Base-by-base conservation (phyloP, 2,329 filamentous ascomycete species). In the Penicillium nordicum region DNA sequence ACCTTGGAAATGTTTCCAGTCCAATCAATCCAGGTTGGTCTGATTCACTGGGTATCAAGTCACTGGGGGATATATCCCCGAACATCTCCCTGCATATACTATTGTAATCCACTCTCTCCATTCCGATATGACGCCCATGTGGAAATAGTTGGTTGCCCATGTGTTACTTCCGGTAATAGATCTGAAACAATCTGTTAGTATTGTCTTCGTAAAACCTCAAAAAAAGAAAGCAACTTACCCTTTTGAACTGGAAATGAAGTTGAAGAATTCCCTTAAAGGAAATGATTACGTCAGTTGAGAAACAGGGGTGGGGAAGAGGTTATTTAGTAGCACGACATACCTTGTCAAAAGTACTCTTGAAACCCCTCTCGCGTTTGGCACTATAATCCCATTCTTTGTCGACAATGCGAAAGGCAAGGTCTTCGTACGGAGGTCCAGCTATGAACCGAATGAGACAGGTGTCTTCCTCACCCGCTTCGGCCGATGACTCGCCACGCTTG, bases 371-470 rank as follows among this genome's bases (percentile, higher is more conserved):
- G 67, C 88, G 85, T 77, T 97, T 97, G 3, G 93, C 90, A 72
- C 91, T 96, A 72, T 97, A 99, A 74, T 99, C 94, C 94, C 94
- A 99, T 76, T 99, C 94, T 62, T 94, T 93, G 75, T 99, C 94
- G 38, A 99, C 92, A 64, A 99, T 97, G 38, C 93, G 86, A 71
- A 99, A 99, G 9, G 93, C 94, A 69, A 99, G 88, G 69, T 99
- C 94, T 74, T 97, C 90, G 71, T 99, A 99, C 5, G 94, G 94
- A 4, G 93, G 89, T 0, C 95, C 94, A 25, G 93, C 91, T 70
- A 96, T 89, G 77, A 99, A 99, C 25, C 92, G 87, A 67, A 99
- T 96, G 59, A 99, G 80, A 74, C 94, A 99, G 0, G 93, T 99
- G 74, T 99, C 94, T 72, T 97, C 92, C 74, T 97, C 92, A 5